phyloP scores from a whole-genome alignment of 176 grass and related monocot genomes.

The Hyparrhenia diplandra region DNA sequence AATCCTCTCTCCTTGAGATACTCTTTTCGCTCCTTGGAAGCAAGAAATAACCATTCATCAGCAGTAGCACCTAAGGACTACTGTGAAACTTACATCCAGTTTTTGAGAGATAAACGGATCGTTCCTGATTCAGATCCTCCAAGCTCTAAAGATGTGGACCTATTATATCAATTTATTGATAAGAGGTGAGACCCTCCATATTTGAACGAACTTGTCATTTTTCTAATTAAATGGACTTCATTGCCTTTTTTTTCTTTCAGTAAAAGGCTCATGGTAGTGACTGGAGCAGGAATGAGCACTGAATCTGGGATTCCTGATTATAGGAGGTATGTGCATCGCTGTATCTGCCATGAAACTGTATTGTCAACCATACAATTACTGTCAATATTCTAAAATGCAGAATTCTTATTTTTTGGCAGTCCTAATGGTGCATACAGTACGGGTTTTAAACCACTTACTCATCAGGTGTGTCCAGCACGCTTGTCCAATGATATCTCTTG shows the following conservation, averaged over 20 bases:
- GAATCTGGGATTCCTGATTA: conserved; percentile 98
- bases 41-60: conserved; percentile 49
- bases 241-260: conserved; percentile 44
- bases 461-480: conserved; percentile 57
- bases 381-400: not conserved
- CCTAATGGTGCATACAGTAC: conserved; percentile 97
- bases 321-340: conserved; percentile 65
- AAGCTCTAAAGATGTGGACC: conserved; percentile 66
- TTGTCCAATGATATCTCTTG: not conserved
- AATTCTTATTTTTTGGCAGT: conserved; percentile 43
- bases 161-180: conserved; percentile 69
- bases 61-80: conserved; percentile 40
- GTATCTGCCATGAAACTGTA: not conserved
- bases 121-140: conserved; percentile 81
- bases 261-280: conserved; percentile 81
- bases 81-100: conserved; percentile 46
- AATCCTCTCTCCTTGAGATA: conserved; percentile 9
- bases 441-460: conserved; percentile 95
- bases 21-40: conserved; percentile 34
- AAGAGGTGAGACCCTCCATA: conserved; percentile 41
- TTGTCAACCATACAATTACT: conserved; percentile 5
- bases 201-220: conserved; percentile 6
- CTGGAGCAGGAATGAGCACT: conserved; percentile 93
- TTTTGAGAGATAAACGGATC: conserved; percentile 62
- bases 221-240: conserved; percentile 26